Evolutionary conservation across 108 stramenopile genomes (phyloP).

Genomic region (Aurantiochytrium sp.): DNA sequence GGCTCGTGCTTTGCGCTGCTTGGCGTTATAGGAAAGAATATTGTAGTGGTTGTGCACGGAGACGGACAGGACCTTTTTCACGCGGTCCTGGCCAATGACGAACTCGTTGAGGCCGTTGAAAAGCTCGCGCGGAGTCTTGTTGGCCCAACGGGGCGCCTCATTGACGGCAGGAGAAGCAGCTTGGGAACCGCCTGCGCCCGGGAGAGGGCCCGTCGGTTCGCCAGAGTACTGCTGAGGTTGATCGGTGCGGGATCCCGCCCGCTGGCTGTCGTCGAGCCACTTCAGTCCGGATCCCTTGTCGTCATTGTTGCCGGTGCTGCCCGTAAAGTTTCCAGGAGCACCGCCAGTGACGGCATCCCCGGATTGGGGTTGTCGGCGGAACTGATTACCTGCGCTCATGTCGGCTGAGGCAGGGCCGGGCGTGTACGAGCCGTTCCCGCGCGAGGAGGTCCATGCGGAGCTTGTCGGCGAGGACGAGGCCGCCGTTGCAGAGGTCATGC

Average conservation of each 20-base stretch:
- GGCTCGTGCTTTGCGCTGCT: not conserved
- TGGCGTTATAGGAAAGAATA: not conserved
- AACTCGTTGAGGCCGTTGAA: slow-evolving; percentile 78
- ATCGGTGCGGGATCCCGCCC: not conserved
- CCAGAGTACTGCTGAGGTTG: not conserved
- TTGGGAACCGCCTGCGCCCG: not conserved
- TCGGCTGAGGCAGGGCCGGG: not conserved
- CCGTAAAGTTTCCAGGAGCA: not conserved
- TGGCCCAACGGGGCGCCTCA: not conserved
- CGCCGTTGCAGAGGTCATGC: not conserved
- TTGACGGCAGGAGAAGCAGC: not conserved
- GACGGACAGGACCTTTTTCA: slow-evolving; percentile 82
- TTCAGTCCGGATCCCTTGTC: not conserved
- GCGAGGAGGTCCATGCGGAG: not conserved
- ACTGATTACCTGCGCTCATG: too few species aligned
- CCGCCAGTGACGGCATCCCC: not conserved
- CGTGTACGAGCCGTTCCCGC: not conserved
- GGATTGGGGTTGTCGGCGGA: not conserved
- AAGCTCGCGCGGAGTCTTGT: slow-evolving; percentile 65
- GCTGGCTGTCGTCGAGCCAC: not conserved
- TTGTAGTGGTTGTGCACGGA: slow-evolving; percentile 98
- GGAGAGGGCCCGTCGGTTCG: not conserved
- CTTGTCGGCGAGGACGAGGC: not conserved
- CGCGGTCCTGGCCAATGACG: slow-evolving; percentile 85
- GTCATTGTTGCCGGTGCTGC: not conserved